Evolutionary conservation across 305 asterid species (phyloP), one percentile per base, ranked within the genome.

Genomic region (Coffea humblotiana): DNA sequence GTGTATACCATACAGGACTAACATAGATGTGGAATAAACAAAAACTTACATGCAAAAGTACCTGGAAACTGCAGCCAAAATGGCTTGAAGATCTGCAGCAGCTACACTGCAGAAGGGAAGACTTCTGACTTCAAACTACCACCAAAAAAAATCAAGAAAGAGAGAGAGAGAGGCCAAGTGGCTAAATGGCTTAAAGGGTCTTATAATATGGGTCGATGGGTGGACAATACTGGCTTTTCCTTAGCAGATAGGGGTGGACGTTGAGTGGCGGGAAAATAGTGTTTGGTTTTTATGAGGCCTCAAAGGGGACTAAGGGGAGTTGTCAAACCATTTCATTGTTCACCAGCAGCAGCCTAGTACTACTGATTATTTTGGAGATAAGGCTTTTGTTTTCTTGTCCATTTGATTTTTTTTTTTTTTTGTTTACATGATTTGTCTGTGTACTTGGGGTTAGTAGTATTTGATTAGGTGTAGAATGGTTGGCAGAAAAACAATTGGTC

Each of bases 191-290:
- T 54, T 80, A 29, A 72, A 74, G 78, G 66, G 45, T 78, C 6
- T 49, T 79, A 79, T 79, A 80, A 81, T 78, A 76, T 74, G 76
- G 83, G 63, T 0, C 14, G 47, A 67, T 61, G 71, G 72, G 60
- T 71, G 81, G 73, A 77, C 29, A 48, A 48, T 81, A 78, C 64
- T 91, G 97, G 88, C 94, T 86, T 89, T 94, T 90, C 89, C 88
- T 60, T 68, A 83, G 83, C 29, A 90, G 98, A 94, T 92, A 91
- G 97, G 97, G 98, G 91, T 85, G 80, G 75, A 52, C 77, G 78
- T 82, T 92, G 92, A 83, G 97, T 92, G 97, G 97, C 78, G 96
- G 96, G 97, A 91, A 89, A 92, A 75, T 89, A 48, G 82, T 72
- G 84, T 89, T 85, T 82, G 88, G 87, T 56, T 77, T 73, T 76